A percentile compares a stretch with the other conserved stretches of the same genome.
These are phyloP conservation scores for Lipomyces orientalis DNA, from an alignment of 805 yeast species.

Conservation along the genomic window DNA sequence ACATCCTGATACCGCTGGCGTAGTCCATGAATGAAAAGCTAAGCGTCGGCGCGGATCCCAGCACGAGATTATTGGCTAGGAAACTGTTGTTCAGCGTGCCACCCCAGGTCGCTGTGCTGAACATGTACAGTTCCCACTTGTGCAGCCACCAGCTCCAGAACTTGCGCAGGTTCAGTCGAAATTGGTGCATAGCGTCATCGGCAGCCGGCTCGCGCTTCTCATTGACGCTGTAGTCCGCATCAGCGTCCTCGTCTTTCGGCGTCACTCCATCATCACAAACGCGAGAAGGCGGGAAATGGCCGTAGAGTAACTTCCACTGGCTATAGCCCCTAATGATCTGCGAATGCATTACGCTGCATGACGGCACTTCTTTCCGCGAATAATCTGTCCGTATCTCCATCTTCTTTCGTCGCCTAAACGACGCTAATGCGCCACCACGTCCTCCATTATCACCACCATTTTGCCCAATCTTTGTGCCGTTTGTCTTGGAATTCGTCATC, in stretches of 20 bases:
- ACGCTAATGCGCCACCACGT: conserved; percentile 20
- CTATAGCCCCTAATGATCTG: conserved; percentile 34
- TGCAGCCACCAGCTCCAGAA: conserved; percentile 39
- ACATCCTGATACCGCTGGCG: conserved; percentile 29
- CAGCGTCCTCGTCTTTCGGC: neutral
- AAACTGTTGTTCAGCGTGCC: conserved; percentile 30
- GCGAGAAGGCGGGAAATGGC: conserved; percentile 26
- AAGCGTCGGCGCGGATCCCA: conserved; percentile 32
- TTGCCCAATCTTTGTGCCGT: neutral
- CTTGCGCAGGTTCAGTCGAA: conserved; percentile 24
- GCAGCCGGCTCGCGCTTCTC: neutral
- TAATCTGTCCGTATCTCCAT: conserved; percentile 32
- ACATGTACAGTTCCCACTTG: conserved; percentile 35
- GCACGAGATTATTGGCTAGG: conserved; percentile 22
- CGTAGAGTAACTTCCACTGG: conserved; percentile 32
- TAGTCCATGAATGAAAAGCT: conserved; percentile 36
- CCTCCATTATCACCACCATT: neutral
- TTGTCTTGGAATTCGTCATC: neutral
- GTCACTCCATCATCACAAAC: conserved; percentile 15
- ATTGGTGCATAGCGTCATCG: conserved; percentile 14
- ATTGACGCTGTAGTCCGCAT: conserved; percentile 2
- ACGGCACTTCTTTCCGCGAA: conserved; percentile 35
- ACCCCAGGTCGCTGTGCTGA: conserved; percentile 29
- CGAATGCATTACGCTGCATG: conserved; percentile 31
- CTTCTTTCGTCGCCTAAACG: conserved; percentile 30